Base-by-base conservation (phyloP, 169 alveolate species). In the Cystoisospora suis region DNA sequence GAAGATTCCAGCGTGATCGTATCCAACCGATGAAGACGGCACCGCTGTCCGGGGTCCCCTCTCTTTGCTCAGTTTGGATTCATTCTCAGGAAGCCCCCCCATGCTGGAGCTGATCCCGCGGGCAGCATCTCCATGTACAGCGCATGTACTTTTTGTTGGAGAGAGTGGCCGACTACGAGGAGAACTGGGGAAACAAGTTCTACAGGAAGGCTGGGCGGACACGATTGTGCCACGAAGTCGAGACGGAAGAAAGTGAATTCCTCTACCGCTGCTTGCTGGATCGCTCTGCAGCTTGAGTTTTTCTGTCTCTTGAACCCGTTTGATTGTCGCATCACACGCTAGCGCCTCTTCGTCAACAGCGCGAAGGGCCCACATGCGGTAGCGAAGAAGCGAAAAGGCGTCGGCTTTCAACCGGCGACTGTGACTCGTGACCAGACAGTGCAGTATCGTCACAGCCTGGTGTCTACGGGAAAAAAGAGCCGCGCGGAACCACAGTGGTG, bases 291-390 rank as follows among this genome's bases (percentile, higher is more conserved):
- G 36, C 42, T n/a, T 6, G 27, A 38, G 83, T 27, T 72, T 40
- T 34, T 3, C 56, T 0, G 56, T 40, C 32, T 72, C 58, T 3
- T 40, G 83, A 34, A 72, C 58, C 38, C 83, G 83, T 38, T 34
- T 40, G 15, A 72, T 36, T 4, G 83, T 40, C 7, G 83, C 83
- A 6, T 38, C 32, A 38, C 83, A 72, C 0, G 83, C 83, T 17
- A 38, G 58, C 40, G 56, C 23, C 83, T 72, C 83, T 1, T 72
- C 83, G 58, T 72, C 58, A 15, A 72, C 56, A 6, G 83, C 83
- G 6, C 83, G 15, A 46, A 72, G 9, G 45, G 47, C 56, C 83
- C 83, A 72, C 7, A 56, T 40, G 32, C 42, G 42, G 42, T 72
- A 40, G 38, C 83, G 6, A 34, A 72, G 38, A 12, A 40, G 53